Evolutionary conservation across 1,284 basidiomycete species (phyloP).

Genomic region (Naganishia albida): DNA sequence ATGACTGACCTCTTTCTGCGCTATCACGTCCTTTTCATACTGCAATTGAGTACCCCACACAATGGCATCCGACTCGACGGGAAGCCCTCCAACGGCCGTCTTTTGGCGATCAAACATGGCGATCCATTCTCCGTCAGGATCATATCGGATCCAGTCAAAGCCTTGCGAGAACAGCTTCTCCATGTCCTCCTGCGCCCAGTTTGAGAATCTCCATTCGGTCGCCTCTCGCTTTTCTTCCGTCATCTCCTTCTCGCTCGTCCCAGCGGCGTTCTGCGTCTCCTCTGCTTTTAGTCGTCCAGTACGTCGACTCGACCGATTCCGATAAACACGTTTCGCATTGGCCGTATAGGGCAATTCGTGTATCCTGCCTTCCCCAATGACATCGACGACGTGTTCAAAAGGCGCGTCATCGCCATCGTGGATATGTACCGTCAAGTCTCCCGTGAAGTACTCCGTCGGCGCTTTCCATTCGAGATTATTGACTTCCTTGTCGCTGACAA

Average conservation of each 20-base stretch:
- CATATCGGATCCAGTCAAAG: constrained; percentile 99
- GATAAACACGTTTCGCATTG: constrained; percentile 20
- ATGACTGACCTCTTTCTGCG: constrained; percentile 80
- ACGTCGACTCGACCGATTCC: constrained; percentile 24
- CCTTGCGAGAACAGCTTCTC: constrained; percentile 88
- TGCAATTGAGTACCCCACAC: constrained; percentile 97
- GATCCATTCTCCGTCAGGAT: constrained; percentile 99
- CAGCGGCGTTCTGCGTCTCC: neutral
- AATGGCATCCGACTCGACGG: constrained; percentile 15
- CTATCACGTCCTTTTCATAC: constrained; percentile 95
- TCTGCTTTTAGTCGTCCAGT: constrained; percentile 17
- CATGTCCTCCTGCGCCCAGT: constrained; percentile 98
- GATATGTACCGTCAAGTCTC: constrained; percentile 97
- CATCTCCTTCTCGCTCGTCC: constrained; percentile 13
- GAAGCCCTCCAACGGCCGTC: neutral
- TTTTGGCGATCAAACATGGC: constrained; percentile 68
- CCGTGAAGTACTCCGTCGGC: constrained; percentile 86
- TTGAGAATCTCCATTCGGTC: constrained; percentile 83
- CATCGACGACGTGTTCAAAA: constrained; percentile 96
- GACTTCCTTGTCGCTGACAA: constrained; percentile 42
- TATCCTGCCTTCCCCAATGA: constrained; percentile 49
- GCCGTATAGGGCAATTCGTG: constrained; percentile 27
- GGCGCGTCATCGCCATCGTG: constrained; percentile 99
- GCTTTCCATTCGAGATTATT: constrained; percentile 67
- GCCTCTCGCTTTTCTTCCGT: constrained; percentile 79